Evolutionary conservation across 1,284 basidiomycete species (phyloP), one percentile per base, ranked within the genome.

Genomic region (Ceratobasidium papillatum): DNA sequence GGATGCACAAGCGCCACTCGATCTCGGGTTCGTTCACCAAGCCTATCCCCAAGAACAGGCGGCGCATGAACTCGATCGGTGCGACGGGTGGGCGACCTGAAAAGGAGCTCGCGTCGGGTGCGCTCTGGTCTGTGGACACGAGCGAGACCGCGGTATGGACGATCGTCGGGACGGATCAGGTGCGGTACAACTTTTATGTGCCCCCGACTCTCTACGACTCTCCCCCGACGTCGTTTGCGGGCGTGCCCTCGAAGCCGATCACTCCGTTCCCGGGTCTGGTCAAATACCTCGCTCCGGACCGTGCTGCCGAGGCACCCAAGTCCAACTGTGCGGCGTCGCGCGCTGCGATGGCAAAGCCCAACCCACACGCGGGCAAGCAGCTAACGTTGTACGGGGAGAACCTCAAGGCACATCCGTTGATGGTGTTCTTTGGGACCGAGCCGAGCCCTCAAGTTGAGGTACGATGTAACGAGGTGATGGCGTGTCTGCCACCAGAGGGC

Each of bases 71-170:
- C 73, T 76, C 76, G 65, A 59, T 63, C 12, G 90, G 90, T 7
- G 91, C 91, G 30, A 87, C 77, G 85, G 85, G 63, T 84, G 91
- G 47, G 87, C 90, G 68, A 88, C 89, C 36, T 58, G 76, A 74
- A 54, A 49, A 71, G 56, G 63, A 63, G 56, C 58, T 73, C 19
- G 41, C 89, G 54, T 93, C 91, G 2, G 93, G 93, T 71, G 91
- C 93, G 19, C 85, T 94, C 30, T 94, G 93, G 93, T 90, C 92
- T 80, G 91, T 94, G 74, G 92, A 94, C 81, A 93, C 94, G 76
- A 92, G 92, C 75, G 94, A 95, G 83, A 94, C 93, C 49, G 94
- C 94, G 80, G 91, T 96, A 47, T 96, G 95, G 95, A 95, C 94
- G 17, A 94, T 96, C 78, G 94, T 95, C 76, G 94, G 94, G 78